Evolutionary conservation across 2,329 filamentous ascomycete genomes (phyloP), one percentile per base, ranked within the genome.

Genomic region (Apiospora aurea): DNA sequence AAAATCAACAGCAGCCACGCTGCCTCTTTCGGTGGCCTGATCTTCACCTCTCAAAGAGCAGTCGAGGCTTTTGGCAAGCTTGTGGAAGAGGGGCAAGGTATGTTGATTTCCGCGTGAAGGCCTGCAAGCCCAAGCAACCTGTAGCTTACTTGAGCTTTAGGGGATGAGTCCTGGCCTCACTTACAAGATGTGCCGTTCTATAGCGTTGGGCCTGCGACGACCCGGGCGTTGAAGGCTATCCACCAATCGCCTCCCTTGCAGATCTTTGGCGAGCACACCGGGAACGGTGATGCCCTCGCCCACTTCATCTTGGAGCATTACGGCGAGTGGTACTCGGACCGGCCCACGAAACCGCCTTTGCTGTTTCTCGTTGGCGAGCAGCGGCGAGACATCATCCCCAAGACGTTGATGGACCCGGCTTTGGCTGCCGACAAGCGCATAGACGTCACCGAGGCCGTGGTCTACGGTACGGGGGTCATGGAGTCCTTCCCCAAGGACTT

Each of bases 331-430:
- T 87, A 89, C 75, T 74, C 78, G 47, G 80, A 80, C 49, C 79
- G 81, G 69, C 68, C 79, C 14, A 77, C 75, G 18, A 90, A 90
- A 76, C 90, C 90, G 0, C 88, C 92, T 0, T 81, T 98, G 6
- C 84, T 98, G 0, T 99, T 98, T 80, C 88, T 97, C 18, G 95
- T 97, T 0, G 96, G 96, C 26, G 96, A 98, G 80, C 93, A 95
- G 79, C 89, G 95, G 71, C 86, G 96, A 64, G 96, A 98, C 80
- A 90, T 97, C 75, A 97, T 99, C 74, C 95, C 96, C 1, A 93
- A 89, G 76, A 94, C 90, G 1, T 84, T 98, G 49, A 93, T 91
- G 85, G 87, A 89, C 51, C 79, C 84, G 0, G 76, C 79, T 0
- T 82, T 95, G 11, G 81, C 87, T 0, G 74, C 79, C 0, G 78